Base-by-base conservation (phyloP, 2,329 filamentous ascomycete genomes). In the Parafenestella ontariensis region DNA sequence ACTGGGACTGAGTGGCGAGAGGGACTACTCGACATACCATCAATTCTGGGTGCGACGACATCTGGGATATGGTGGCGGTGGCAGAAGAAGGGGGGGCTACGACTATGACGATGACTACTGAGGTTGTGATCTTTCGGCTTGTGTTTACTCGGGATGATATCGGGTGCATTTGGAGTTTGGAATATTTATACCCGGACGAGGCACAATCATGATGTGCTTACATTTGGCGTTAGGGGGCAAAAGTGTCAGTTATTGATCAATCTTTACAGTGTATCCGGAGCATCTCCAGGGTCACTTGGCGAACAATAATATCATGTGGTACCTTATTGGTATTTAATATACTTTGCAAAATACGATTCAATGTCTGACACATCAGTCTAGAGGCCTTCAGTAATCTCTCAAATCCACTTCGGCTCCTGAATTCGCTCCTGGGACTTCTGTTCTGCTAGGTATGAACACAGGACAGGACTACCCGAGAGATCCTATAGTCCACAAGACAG, bases 1-100 rank as follows among this genome's bases (percentile, higher is more conserved):
- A 66, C 74, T 88, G n/a, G 86, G 86, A 1, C 78, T 88, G 57
- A 84, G 81, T 55, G 70, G 70, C 0, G 54, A 69, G n/a, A 75
- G 85, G 76, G 69, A 73, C 43, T 66, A 68, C 33, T 70, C 68
- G 20, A 58, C 61, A 0, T 72, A 73, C 29, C 62, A 71, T 23
- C 60, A 44, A 15, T 63, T 59, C 17, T 73, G 69, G 70, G 67
- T 63, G 6, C 55, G 56, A 24, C 50, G 34, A 3, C 65, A 62
- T 13, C 6, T 61, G 8, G 59, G 55, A 15, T 18, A 49, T 21
- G 28, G 50, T 31, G 34, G 49, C 2, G 26, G 48, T 7, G 40
- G 55, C 23, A 26, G 54, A 29, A 49, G 52, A 6, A 18, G 46
- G 21, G 31, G 47, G 8, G 41, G 31, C 20, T 49, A 46, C 29